Evolutionary conservation across 1,139 yeast genomes (phyloP), one percentile per base, ranked within the genome.

Genomic region (Yarrowia galli): DNA sequence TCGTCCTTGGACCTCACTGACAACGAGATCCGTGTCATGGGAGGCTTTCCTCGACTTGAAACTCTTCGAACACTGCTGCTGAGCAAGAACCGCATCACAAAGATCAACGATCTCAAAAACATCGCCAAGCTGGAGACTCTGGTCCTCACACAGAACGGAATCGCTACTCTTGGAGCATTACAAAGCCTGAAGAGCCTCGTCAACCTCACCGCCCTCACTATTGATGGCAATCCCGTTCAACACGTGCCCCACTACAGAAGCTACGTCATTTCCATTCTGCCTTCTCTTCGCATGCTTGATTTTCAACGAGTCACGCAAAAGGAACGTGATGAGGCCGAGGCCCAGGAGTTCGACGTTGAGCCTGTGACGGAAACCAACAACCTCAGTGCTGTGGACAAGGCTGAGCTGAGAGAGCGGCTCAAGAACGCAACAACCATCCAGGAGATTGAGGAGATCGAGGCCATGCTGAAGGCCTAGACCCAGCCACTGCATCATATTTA

Each of bases 361-460:
- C 65, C 40, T 16, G 54, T 25, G 16, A 23, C 42, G 49, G 48
- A 51, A 23, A 78, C 81, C 23, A 75, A 78, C 43, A 84, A 82
- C 69, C 79, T 91, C 71, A 81, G 87, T 1, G 83, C 81, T 1
- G 86, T 83, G 16, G 92, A 89, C 67, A 84, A 82, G 70, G 77
- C 77, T 18, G 78, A 79, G 67, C 77, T 92, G 65, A 81, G 87
- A 71, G 76, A 80, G 63, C 83, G 86, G 69, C 79, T 92, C 68
- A 83, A 83, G 67, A 79, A 78, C 43, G 96, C 97, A 0, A 82
- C 86, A 5, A 87, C 88, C 67, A 76, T 92, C 70, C 89, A 84
- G 16, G 97, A 92, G 72, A 89, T 92, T 16, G 91, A 89, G 71
- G 79, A 86, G 67, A 84, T 92, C 36, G 97, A 91, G 75, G 79